Percentiles rank a stretch among this genome's conserved stretches.
phyloP scores from a whole-genome alignment of 352 stramenopile species.

The Phytophthora syringae region DNA sequence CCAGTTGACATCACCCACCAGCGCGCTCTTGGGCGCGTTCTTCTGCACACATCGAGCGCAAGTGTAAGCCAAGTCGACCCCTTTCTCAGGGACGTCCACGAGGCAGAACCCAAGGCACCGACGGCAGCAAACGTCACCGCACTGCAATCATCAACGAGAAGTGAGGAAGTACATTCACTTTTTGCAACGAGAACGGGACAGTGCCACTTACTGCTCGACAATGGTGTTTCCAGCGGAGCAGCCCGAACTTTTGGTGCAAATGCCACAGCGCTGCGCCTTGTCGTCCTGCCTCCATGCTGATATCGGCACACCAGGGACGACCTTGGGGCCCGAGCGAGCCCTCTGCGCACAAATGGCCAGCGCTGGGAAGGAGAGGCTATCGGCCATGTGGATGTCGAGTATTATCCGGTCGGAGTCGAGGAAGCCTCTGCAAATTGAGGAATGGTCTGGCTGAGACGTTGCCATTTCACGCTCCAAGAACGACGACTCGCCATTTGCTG shows the following conservation, averaged over 20 bases:
- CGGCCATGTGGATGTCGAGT: slow-evolving; percentile 38
- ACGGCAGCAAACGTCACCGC: slow-evolving; percentile 73
- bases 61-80: slow-evolving; percentile 72
- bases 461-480: slow-evolving; percentile 6
- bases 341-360: slow-evolving; percentile 41
- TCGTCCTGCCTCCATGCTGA: slow-evolving; percentile 63
- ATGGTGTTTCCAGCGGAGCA: slow-evolving; percentile 74
- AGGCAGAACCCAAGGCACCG: slow-evolving; percentile 74
- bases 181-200: neutral
- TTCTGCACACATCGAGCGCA: slow-evolving; percentile 67
- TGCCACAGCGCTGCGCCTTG: slow-evolving; percentile 51
- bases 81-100: slow-evolving; percentile 66
- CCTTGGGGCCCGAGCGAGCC: slow-evolving; percentile 36
- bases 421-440: slow-evolving; percentile 28
- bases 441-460: slow-evolving; percentile 19
- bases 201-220: slow-evolving; percentile 59
- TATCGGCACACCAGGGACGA: slow-evolving; percentile 58
- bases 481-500: too few species aligned
- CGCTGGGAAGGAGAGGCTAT: slow-evolving; percentile 51
- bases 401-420: neutral
- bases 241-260: slow-evolving; percentile 74
- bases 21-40: slow-evolving; percentile 49
- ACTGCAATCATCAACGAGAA: slow-evolving; percentile 42
- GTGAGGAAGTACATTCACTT: slow-evolving; percentile 26
- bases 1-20: slow-evolving; percentile 58